Evolutionary conservation across 345 rosid species (phyloP).

Genomic region (Arabidopsis arenosa): DNA sequence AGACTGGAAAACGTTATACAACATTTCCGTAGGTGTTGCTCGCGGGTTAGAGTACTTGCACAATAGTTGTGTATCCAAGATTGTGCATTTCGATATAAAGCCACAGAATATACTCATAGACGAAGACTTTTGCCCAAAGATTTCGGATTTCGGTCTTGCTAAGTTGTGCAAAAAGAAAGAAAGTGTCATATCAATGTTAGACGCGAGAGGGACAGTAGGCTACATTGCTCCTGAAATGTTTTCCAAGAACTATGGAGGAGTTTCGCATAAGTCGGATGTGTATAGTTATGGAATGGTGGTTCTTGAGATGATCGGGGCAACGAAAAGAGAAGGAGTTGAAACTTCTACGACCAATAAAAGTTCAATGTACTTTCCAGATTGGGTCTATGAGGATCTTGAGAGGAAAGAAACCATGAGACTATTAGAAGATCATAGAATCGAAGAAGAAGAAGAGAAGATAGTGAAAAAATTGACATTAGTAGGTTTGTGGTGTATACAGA

Average conservation of each 20-base stretch:
- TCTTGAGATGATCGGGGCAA: slow-evolving; percentile 41
- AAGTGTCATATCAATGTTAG: slow-evolving; percentile 44
- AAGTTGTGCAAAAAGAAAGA: slow-evolving; percentile 46
- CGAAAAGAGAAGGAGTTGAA: slow-evolving; percentile 13
- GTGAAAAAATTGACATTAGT: slow-evolving; percentile 40
- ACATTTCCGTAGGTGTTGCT: slow-evolving; percentile 47
- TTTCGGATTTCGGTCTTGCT: slow-evolving; percentile 57
- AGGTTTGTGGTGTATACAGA: slow-evolving; percentile 51
- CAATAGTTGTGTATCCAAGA: slow-evolving; percentile 48
- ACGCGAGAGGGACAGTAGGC: slow-evolving; percentile 42
- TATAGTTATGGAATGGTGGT: slow-evolving; percentile 51
- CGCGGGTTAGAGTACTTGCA: slow-evolving; percentile 56
- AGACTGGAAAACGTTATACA: slow-evolving; percentile 39
- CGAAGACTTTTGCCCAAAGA: slow-evolving; percentile 48
- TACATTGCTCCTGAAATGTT: slow-evolving; percentile 54
- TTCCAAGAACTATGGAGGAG: slow-evolving; percentile 46
- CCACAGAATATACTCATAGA: slow-evolving; percentile 56
- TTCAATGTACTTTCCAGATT: slow-evolving; percentile 41
- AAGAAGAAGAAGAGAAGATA: slow-evolving; percentile 34
- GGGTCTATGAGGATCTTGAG: slow-evolving; percentile 40
- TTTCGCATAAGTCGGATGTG: slow-evolving; percentile 51
- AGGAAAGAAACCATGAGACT: not conserved
- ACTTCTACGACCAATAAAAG: slow-evolving; percentile 13
- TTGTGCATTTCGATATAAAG: slow-evolving; percentile 58
- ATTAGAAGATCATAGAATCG: not conserved